Base-by-base conservation (phyloP, 2,329 filamentous ascomycete species). In the Cytospora piceicola region DNA sequence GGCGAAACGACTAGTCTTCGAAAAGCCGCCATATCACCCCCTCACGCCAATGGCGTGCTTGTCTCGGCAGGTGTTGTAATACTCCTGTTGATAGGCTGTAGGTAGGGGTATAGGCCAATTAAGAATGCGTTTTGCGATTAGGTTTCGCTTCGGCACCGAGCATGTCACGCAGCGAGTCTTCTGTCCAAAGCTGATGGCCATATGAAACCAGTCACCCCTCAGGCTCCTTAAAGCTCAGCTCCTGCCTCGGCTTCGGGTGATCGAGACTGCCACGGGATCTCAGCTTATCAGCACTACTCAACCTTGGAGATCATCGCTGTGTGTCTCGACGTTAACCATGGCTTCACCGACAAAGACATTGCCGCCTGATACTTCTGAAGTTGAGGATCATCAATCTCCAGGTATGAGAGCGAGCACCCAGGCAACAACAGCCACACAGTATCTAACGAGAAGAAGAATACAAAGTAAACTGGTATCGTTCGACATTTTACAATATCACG, bases 401-500 rank as follows among this genome's bases (percentile, higher is more conserved):
- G 39, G 59, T 65, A 29, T 20, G 58, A 42, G 5, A n/a, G 34
- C n/a, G 9, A n/a, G 29, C n/a, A 24, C 11, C 14, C 17, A 51
- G 29, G 17, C n/a, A 29, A 12, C 2, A 15, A 20, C 0, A 2
- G 17, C 6, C 3, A 17, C 9, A 22, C 5, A 15, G 14, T 14
- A 22, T 17, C 59, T 65, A 46, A 65, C 29, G 1, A 22, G 15
- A 62, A 63, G 66, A n/a, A 12, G 17, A 56, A 6, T 11, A 34
- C 22, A 29, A 62, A 22, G 85, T 85, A 24, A 86, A 83, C 81
- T 91, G 89, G 89, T 85, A 91, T 72, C 85, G 88, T 30, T 89
- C 88, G 0, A 90, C 89, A 0, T 88, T 90, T 70, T 92, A 86
- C 78, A 92, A 92, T 77, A 88, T 90, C 60, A 84, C 88, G 36